Base-by-base conservation (phyloP, 805 yeast species). In the Cephaloascus fragrans region DNA sequence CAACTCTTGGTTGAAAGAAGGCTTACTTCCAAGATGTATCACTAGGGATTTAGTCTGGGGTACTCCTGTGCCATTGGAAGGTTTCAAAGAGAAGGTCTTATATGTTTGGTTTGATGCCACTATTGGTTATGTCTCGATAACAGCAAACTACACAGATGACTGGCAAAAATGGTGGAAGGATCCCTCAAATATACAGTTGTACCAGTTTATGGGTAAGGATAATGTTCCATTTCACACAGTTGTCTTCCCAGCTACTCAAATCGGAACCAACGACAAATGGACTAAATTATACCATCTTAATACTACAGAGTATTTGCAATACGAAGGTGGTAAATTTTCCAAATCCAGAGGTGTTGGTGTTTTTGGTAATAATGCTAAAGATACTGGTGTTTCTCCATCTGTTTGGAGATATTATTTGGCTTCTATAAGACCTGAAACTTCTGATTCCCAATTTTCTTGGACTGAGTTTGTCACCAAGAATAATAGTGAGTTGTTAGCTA, bases 41-140 rank as follows among this genome's bases (percentile, higher is more conserved):
- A 93, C 98, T 15, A 81, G 99, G 68, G 99, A 93, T 59, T 74
- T 93, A 56, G 79, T 79, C 36, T 93, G 99, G 99, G 99, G 99
- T 60, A 88, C 96, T 5, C 96, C 97, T 6, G 97, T 93, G 19
- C 99, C 99, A 37, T 67, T 86, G 48, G 82, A 84, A 50, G 85
- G 79, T 38, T 93, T 72, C 67, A 78, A 82, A 49, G 81, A 87
- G 40, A 93, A 93, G 64, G 98, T 93, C 10, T 69, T 93, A 52
- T 93, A 93, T 56, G 99, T 93, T 42, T 93, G 99, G 99, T 93
- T 93, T 51, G 99, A 93, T 65, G 99, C 99, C 31, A 77, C 96
- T 37, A 93, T 93, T 50, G 99, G 99, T 35, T 93, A 93, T 59
- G 79, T 89, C 42, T 87, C 97, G 37, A 93, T 93, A 55, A 93